Base-by-base conservation (phyloP, 192 early-diverging fungal species). In the Coemansia sp. region DNA sequence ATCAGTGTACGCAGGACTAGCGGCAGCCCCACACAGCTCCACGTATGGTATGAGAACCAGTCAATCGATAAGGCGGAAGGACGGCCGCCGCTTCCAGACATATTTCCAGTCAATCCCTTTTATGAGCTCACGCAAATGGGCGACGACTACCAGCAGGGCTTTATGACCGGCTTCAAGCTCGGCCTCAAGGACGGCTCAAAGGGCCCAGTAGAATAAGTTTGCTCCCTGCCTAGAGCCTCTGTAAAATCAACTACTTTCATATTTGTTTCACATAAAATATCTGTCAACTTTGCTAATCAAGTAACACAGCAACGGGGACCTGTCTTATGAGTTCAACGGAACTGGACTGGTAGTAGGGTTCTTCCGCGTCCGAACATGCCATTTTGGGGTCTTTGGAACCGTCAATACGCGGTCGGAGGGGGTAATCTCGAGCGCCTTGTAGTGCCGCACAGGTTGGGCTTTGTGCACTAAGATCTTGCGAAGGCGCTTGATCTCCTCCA, bases 381-480 rank as follows among this genome's bases (percentile, higher is more conserved):
- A 81, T 54, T 68, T 48, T 9, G 78, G 78, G 21, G 78, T 81
- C 64, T 81, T 81, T 41, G 78, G 73, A 31, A 81, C 65, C 4
- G 88, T 91, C 68, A 87, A 68, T 62, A 74, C 78, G 12, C 76
- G 69, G 44, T 82, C 71, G 18, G 83, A 86, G 3, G 88, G 82
- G 61, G 86, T 76, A 52, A 88, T 75, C 2, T 59, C 60, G 5
- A 85, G 51, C 16, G 82, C 77, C 56, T 71, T 73, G 68, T 76
- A 85, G 49, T 83, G 73, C 31, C 81, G 69, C 38, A 87, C 60
- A 19, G 89, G 89, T 63, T 88, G 84, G 12, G 89, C 86, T 32
- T 83, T 81, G 71, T 87, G 87, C 19, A 84, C 82, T 18, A 77
- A 74, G 23, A 74, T 30, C 52, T 83, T 68, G 47, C 89, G 84